Evolutionary conservation across 2,329 filamentous ascomycete species (phyloP), one percentile per base, ranked within the genome.

Genomic region (Cladosporium sp.): DNA sequence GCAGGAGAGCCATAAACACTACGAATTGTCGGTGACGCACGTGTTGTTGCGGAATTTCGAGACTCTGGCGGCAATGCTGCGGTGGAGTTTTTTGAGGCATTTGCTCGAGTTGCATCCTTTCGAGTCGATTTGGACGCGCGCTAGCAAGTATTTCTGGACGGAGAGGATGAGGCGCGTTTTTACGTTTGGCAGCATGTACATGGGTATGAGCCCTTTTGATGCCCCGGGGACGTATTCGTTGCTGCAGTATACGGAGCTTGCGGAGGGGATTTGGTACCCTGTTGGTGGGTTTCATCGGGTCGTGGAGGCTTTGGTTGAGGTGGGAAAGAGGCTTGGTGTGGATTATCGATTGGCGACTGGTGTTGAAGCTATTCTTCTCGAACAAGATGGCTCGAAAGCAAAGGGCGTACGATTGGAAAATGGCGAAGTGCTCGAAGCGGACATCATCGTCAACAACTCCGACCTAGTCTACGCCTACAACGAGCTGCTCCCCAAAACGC

Each of bases 151-250:
- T 60, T 89, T 89, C 65, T 77, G 73, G 72, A 84, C 82, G 0
- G 85, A 88, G 61, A 72, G 84, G 51, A 62, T 89, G 59, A 72
- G 85, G 53, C 70, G 84, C 20, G 84, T 85, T 0, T 89, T 89
- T 56, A 88, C 85, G 0, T 89, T 89, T 66, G 84, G 80, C 18
- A 88, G 83, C 58, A 90, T 89, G 85, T 89, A 90, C 61, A 85
- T 89, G 82, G 86, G 86, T 0, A 89, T 89, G 85, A 83, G 77
- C 49, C 86, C 86, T 0, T 89, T 85, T 62, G 83, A 87, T 61
- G 85, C 86, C 0, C 86, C 85, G 0, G 84, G 82, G 3, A 88
- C 85, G 2, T 89, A 89, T 67, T 83, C 78, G 42, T 66, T 89
- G 52, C 70, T 89, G 45, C 85, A 88, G 66, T 89, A 88, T 63